Evolutionary conservation across 257 asterid genomes (phyloP), one percentile per base, ranked within the genome.

Genomic region (Nicotiana tabacum): DNA sequence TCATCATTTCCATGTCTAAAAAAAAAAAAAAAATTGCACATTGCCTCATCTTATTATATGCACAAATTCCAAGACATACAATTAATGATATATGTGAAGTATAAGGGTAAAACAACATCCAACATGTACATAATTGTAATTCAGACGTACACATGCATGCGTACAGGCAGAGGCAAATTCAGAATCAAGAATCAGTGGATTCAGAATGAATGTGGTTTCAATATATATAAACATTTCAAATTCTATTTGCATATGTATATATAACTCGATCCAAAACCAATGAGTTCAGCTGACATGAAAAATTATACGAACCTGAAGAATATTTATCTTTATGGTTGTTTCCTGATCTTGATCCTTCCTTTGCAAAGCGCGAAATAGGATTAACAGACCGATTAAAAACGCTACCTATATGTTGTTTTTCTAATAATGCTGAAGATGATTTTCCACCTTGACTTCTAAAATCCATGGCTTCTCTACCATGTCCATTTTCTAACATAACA

Each of bases 1-100:
- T 95, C 95, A 95, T 92, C 88, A 84, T 55, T 6, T 93, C 95
- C 88, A 91, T 76, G 61, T 95, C 98, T 94, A 81, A 15, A 60
- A 21, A 21, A 21, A 21, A 21, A 39, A 39, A 0, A 39, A 6
- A 37, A 0, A 16, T 11, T 3, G 16, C 17, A 51, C 57, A 51
- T 0, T 13, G 5, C 57, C 17, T 51, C 57, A 51, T 51, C 57
- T 51, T 51, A 13, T 51, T 51, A 51, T 51, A 2, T 51, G 17
- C 16, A 51, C 17, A 9, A 51, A 51, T 51, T 51, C 11, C 4
- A 12, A 51, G 57, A 51, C 33, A 9, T 10, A 12, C 21, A 61
- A 9, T 21, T 0, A 4, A 62, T 62, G 66, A 62, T 62, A 6
- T 32, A 62, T 11, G 8, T 5, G 39, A 65, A 65, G 37, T 6